These are phyloP conservation scores for Xylariaceae sp. DNA, from an alignment of 2,329 filamentous ascomycete species.

Conservation along the genomic window DNA sequence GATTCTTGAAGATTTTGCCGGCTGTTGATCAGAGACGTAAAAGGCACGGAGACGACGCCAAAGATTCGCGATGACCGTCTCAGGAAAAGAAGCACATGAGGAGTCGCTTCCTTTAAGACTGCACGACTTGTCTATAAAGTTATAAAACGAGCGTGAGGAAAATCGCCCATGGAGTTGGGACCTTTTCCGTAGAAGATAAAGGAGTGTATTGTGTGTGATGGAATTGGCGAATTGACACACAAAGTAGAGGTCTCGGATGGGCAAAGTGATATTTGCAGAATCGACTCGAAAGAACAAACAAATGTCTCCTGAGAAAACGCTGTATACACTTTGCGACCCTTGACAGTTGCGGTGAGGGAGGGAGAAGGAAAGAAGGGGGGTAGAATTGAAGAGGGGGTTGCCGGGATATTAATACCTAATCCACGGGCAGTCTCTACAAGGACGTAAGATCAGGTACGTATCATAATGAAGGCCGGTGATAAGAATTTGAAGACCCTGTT, in stretches of 20 bases:
- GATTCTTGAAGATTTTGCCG: conserved; percentile 82
- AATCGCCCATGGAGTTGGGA: conserved; percentile 19
- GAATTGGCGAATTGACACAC: conserved; percentile 38
- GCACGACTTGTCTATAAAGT: conserved; percentile 38
- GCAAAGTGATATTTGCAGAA: conserved; percentile 34
- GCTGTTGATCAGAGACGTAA: conserved; percentile 28
- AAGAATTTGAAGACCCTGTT: neutral
- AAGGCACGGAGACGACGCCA: conserved; percentile 31
- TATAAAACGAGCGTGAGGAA: conserved; percentile 47
- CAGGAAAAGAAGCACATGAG: conserved; percentile 25
- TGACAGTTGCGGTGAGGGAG: conserved; percentile 50
- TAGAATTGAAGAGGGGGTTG: conserved; percentile 33
- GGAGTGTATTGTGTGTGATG: conserved; percentile 26
- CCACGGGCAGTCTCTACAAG: neutral
- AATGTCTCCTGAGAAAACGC: conserved; percentile 49
- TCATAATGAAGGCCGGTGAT: neutral
- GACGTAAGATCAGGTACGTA: neutral
- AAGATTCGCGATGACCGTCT: conserved; percentile 28
- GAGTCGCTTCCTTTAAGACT: conserved; percentile 23
- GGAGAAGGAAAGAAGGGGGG: conserved; percentile 41
- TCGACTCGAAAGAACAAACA: conserved; percentile 35
- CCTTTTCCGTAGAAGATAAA: conserved; percentile 18
- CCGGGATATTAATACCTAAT: conserved; percentile 36
- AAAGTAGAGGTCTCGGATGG: conserved; percentile 48
- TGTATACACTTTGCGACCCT: conserved; percentile 54